These are phyloP conservation scores for Ceratobasidium sp. DNA, from an alignment of 1,284 basidiomycete genomes.

Conservation along the genomic window DNA sequence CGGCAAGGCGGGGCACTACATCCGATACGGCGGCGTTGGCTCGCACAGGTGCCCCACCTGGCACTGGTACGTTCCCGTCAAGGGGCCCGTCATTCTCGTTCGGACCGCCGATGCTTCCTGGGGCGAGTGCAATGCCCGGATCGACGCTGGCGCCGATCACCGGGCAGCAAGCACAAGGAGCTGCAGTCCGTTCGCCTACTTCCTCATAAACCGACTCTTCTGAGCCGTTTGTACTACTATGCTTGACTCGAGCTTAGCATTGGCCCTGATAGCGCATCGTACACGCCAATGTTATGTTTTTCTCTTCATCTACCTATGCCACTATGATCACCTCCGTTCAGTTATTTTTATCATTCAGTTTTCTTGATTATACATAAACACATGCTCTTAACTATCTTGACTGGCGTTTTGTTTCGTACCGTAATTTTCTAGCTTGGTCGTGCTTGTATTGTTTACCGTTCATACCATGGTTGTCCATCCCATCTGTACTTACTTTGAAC, in stretches of 20 bases:
- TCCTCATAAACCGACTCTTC: neutral
- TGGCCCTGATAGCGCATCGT: constrained; percentile 14
- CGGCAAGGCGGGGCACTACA: neutral
- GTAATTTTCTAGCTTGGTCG: too few species aligned
- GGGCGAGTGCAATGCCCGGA: too few species aligned
- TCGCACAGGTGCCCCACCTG: neutral
- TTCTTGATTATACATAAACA: neutral
- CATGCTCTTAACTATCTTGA: too few species aligned
- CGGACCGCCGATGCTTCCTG: neutral
- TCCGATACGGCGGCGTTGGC: neutral
- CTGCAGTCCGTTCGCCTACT: neutral
- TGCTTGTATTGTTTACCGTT: too few species aligned
- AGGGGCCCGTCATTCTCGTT: neutral
- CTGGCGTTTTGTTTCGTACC: too few species aligned
- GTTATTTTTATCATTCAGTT: neutral
- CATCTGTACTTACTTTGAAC: too few species aligned
- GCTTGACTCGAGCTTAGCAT: neutral
- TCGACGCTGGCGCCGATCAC: neutral
- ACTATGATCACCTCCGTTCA: neutral
- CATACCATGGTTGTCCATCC: too few species aligned
- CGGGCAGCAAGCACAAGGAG: neutral
- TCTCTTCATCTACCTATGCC: neutral
- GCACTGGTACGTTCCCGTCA: neutral
- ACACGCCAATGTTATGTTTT: neutral
- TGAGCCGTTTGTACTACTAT: neutral